These are phyloP conservation scores for Tolypocladium amazonense DNA, from an alignment of 2,329 filamentous ascomycete genomes.

Conservation along the genomic window DNA sequence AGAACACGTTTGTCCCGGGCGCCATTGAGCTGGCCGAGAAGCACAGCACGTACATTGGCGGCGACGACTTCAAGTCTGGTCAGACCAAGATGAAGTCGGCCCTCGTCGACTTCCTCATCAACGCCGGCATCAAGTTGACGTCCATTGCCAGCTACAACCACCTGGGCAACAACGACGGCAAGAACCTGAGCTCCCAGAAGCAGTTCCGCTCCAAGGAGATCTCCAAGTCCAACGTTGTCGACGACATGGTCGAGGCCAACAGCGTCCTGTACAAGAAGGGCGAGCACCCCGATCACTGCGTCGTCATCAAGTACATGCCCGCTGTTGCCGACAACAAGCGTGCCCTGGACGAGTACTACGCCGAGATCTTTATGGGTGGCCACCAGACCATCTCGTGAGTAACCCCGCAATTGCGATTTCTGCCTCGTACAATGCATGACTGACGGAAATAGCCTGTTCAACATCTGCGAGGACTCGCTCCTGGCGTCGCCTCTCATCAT, in stretches of 20 bases:
- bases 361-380: slow-evolving; percentile 96
- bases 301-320: slow-evolving; percentile 99
- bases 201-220: slow-evolving; percentile 99
- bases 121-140: slow-evolving; percentile 94
- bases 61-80: slow-evolving; percentile 98
- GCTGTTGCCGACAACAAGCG: slow-evolving; percentile 98
- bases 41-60: slow-evolving; percentile 83
- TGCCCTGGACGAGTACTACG: slow-evolving; percentile 97
- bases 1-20: slow-evolving; percentile 97
- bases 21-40: slow-evolving; percentile 80
- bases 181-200: slow-evolving; percentile 93
- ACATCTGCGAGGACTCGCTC: slow-evolving; percentile 97
- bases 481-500: slow-evolving; percentile 95
- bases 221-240: slow-evolving; percentile 97
- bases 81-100: slow-evolving; percentile 99
- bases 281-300: slow-evolving; percentile 95
- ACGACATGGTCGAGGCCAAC: slow-evolving; percentile 99
- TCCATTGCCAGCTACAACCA: slow-evolving; percentile 99
- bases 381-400: slow-evolving; percentile 87
- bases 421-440: not conserved
- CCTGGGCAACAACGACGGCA: slow-evolving; percentile 98
- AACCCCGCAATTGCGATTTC: not conserved
- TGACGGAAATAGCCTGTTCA: slow-evolving; percentile 61
- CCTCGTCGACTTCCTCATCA: slow-evolving; percentile 96
- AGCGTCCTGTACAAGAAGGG: slow-evolving; percentile 77